These are phyloP conservation scores for Xylaria nigripes DNA, from an alignment of 495 filamentous ascomycete genomes.

Conservation along the genomic window DNA sequence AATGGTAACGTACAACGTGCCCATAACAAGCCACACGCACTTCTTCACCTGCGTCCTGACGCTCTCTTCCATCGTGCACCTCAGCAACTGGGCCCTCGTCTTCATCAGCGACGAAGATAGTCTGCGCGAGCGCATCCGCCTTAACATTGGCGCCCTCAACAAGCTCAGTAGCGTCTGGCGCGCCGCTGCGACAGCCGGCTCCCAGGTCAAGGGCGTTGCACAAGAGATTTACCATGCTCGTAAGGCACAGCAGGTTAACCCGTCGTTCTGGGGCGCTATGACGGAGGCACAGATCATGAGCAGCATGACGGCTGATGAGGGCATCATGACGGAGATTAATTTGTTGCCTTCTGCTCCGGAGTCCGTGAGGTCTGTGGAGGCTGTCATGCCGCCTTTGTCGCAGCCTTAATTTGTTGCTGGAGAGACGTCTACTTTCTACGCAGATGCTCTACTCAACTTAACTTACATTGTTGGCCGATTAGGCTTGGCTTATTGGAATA, in stretches of 20 bases:
- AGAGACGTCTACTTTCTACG: too few species aligned
- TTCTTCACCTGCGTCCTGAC: constrained; percentile 85
- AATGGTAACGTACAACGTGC: constrained; percentile 67
- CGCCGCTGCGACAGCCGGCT: constrained; percentile 61
- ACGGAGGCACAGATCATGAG: constrained; percentile 48
- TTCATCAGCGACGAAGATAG: constrained; percentile 54
- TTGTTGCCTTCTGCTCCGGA: constrained; percentile 20
- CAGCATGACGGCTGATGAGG: constrained; percentile 45
- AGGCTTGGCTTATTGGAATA: too few species aligned
- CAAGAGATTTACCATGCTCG: constrained; percentile 53
- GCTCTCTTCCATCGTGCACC: constrained; percentile 54
- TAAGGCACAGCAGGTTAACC: constrained; percentile 44
- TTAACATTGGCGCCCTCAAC: constrained; percentile 78
- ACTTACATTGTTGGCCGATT: neutral
- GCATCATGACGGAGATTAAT: constrained; percentile 46
- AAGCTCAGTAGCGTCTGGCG: constrained; percentile 68
- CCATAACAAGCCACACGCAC: constrained; percentile 69
- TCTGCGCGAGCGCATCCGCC: constrained; percentile 66
- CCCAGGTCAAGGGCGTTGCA: constrained; percentile 65
- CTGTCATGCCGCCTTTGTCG: constrained; percentile 1
- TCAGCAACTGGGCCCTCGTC: constrained; percentile 54
- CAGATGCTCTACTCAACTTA: neutral
- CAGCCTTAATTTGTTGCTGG: neutral
- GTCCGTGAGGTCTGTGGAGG: neutral
- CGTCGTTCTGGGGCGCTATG: constrained; percentile 44